Base-by-base conservation (phyloP, 2,329 filamentous ascomycete genomes). In the Penicillium sp. region DNA sequence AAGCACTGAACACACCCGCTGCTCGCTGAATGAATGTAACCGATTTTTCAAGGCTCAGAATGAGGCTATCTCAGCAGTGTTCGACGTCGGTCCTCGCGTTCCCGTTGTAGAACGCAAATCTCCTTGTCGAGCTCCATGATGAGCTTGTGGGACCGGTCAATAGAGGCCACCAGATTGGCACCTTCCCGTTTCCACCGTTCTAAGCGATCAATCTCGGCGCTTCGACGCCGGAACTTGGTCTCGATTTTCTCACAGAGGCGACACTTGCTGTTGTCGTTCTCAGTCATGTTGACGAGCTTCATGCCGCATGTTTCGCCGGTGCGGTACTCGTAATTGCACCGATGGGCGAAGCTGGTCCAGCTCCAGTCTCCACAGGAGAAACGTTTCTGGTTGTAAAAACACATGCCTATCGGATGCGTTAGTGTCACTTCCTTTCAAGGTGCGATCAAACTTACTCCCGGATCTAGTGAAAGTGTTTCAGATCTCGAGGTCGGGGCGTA, bases 271-370 rank as follows among this genome's bases (percentile, higher is more conserved):
- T 76, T 69, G 55, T 89, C 82, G 60, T 82, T 81, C 64, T 86
- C 82, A 28, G 91, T 93, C 68, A 86, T 81, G 81, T 90, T 92
- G 73, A 96, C 88, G 65, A 96, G 86, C 80, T 92, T 96, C 80
- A 96, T 89, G 63, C 94, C 94, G 79, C 94, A 98, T 39, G 94
- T 97, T 83, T 98, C 94, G 71, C 94, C 94, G 67, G 91, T 96
- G 66, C 94, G 90, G 81, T 96, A 96, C 77, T 97, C 94, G 78
- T 92, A 92, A 77, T 90, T 89, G 84, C 94, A 98, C 75, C 96
- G 93, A 77, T 93, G 86, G 67, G 90, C 88, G 82, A 97, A 97
- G 80, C 89, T 90, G 67, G 91, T 90, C 93, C 93, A 98, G 78
- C 92, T 92, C 89, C 90, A 96, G 84, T 92, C 94, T 72, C 90